A percentile compares a stretch with the other conserved stretches of the same genome.
phyloP scores from a whole-genome alignment of 2,329 filamentous ascomycete genomes.

The Lachnellula hyalina region DNA sequence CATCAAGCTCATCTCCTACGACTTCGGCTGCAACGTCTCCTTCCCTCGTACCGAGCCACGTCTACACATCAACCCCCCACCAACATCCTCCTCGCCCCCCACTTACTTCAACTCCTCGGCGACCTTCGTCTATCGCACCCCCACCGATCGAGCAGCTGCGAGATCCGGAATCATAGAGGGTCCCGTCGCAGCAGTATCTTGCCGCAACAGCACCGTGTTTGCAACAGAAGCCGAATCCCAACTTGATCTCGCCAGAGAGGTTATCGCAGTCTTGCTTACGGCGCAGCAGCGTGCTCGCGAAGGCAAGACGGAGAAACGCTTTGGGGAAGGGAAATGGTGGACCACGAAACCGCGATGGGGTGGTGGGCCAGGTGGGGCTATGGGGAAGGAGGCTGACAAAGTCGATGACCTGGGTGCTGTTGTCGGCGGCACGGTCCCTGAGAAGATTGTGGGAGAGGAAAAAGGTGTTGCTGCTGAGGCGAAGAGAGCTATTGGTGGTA shows the following conservation, averaged over 20 bases:
- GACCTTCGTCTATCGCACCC: slow-evolving; percentile 55
- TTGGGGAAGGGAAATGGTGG: slow-evolving; percentile 59
- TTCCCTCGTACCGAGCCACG: slow-evolving; percentile 54
- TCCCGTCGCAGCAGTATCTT: slow-evolving; percentile 55
- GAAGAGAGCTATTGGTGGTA: slow-evolving; percentile 16
- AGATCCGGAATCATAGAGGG: slow-evolving; percentile 56
- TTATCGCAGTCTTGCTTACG: slow-evolving; percentile 55
- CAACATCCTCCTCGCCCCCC: slow-evolving; percentile 24
- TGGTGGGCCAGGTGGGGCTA: slow-evolving; percentile 56
- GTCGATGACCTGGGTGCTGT: slow-evolving; percentile 4
- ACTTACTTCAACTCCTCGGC: slow-evolving; percentile 54
- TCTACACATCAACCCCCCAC: slow-evolving; percentile 42
- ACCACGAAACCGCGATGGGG: slow-evolving; percentile 56
- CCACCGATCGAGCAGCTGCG: slow-evolving; percentile 54
- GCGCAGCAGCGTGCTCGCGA: slow-evolving; percentile 59
- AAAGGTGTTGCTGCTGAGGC: slow-evolving; percentile 12
- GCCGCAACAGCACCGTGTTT: slow-evolving; percentile 51
- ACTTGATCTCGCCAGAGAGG: slow-evolving; percentile 56
- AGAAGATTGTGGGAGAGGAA: not conserved
- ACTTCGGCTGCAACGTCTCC: slow-evolving; percentile 58
- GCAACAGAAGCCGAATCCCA: slow-evolving; percentile 50
- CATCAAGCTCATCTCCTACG: slow-evolving; percentile 59
- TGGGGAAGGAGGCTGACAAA: slow-evolving; percentile 50
- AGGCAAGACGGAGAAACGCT: slow-evolving; percentile 48
- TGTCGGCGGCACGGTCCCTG: not conserved